A percentile compares a stretch with the other conserved stretches of the same genome.
Evolutionary conservation across 2,329 filamentous ascomycete genomes (phyloP).

Genomic region (Colletotrichum sp.): DNA sequence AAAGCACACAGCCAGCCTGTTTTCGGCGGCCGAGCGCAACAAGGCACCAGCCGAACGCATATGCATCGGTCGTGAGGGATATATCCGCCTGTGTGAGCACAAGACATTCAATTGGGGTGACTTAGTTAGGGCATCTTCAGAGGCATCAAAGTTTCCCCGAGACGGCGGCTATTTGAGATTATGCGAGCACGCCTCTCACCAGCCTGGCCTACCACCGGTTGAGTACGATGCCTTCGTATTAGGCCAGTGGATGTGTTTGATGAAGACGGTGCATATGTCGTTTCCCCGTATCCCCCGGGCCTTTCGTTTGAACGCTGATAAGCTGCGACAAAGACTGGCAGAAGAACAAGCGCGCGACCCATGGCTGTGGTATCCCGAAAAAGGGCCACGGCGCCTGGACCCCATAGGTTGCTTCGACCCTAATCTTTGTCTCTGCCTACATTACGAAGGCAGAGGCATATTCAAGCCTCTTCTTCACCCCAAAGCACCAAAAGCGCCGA

Average conservation of each 20-base stretch:
- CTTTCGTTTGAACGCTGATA: neutral
- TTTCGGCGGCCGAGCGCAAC: neutral
- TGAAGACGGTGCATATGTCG: neutral
- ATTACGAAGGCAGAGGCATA: neutral
- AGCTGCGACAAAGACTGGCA: neutral
- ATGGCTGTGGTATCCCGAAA: neutral
- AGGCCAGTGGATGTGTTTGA: rapidly evolving
- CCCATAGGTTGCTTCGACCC: neutral
- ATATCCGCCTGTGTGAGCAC: neutral
- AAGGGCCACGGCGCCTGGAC: neutral
- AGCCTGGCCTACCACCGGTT: neutral
- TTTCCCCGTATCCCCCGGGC: neutral
- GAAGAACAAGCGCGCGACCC: neutral
- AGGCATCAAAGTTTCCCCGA: neutral
- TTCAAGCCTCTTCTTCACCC: neutral
- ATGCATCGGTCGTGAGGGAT: neutral
- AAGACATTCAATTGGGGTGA: neutral
- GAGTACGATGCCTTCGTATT: neutral
- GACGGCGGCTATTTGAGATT: rapidly evolving
- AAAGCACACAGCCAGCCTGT: neutral
- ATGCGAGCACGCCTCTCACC: neutral
- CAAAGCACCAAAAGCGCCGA: neutral
- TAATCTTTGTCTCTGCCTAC: neutral
- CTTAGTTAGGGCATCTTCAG: neutral
- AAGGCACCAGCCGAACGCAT: neutral